These are phyloP conservation scores for Nepenthes mirabilis DNA, from an alignment of 148 eudicot species.

Conservation along the genomic window DNA sequence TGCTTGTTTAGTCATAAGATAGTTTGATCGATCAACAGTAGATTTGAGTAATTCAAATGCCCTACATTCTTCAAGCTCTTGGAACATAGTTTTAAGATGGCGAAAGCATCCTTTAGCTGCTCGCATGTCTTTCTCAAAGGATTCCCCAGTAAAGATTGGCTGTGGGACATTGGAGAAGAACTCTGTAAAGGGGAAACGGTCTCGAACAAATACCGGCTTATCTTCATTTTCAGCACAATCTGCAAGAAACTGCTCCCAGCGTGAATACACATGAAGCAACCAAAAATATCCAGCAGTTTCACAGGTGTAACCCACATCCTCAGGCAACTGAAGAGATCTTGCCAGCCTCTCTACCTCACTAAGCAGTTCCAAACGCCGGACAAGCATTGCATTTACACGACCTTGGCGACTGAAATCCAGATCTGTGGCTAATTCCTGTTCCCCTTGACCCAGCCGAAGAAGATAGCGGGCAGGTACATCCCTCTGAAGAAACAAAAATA, in stretches of 20 bases:
- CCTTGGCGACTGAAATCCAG: slow-evolving; percentile 98
- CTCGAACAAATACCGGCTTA: slow-evolving; percentile 61
- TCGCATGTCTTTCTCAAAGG: slow-evolving; percentile 81
- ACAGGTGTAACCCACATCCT: slow-evolving; percentile 97
- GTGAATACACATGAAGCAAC: slow-evolving; percentile 95
- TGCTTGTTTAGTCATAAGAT: slow-evolving; percentile 95
- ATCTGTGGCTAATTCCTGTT: slow-evolving; percentile 96
- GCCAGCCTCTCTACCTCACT: slow-evolving; percentile 97
- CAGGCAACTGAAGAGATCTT: slow-evolving; percentile 90
- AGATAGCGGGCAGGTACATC: slow-evolving; percentile 99
- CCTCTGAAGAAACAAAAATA: slow-evolving; percentile 32
- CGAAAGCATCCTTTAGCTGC: slow-evolving; percentile 91
- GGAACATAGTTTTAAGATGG: slow-evolving; percentile 83
- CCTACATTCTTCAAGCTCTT: slow-evolving; percentile 97
- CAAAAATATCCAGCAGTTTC: slow-evolving; percentile 97
- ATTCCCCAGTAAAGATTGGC: slow-evolving; percentile 72
- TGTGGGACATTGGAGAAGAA: slow-evolving; percentile 76
- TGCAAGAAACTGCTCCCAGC: slow-evolving; percentile 95
- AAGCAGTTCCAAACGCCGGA: slow-evolving; percentile 82
- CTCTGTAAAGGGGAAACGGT: slow-evolving; percentile 83
- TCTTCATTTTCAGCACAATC: slow-evolving; percentile 63
- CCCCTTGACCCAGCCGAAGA: slow-evolving; percentile 98
- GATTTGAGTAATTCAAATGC: slow-evolving; percentile 98
- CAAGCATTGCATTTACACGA: slow-evolving; percentile 97
- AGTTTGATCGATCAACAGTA: slow-evolving; percentile 86